These are phyloP conservation scores for Strigomonas culicis DNA, from an alignment of 208 protist species.

Conservation along the genomic window DNA sequence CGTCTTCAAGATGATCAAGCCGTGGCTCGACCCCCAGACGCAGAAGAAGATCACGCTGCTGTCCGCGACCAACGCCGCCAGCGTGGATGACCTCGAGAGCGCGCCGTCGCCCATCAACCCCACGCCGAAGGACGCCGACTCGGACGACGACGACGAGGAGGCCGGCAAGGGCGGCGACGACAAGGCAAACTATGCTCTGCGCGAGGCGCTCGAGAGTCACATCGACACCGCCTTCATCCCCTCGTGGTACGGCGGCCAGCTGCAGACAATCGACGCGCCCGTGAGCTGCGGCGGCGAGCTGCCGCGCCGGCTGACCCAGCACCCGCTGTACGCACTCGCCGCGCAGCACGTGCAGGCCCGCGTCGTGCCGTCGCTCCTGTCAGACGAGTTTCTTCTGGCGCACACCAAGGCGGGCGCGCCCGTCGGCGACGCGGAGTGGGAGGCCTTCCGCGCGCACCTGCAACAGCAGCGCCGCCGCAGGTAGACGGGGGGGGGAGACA, in stretches of 20 bases:
- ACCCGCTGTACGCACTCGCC: conserved; percentile 24
- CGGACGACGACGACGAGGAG: conserved; percentile 23
- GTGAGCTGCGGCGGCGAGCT: conserved; percentile 31
- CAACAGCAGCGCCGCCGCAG: conserved; percentile 9
- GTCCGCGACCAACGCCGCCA: conserved; percentile 38
- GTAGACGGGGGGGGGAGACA: too few species aligned
- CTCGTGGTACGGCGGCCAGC: conserved; percentile 38
- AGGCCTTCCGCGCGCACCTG: conserved; percentile 17
- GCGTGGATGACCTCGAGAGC: conserved; percentile 20
- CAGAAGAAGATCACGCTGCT: conserved; percentile 56
- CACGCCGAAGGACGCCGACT: conserved; percentile 23
- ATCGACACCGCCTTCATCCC: conserved; percentile 41
- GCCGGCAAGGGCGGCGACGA: conserved; percentile 7
- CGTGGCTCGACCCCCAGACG: conserved; percentile 55
- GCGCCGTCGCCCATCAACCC: conserved; percentile 9
- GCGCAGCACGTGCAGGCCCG: conserved; percentile 18
- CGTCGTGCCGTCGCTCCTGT: conserved; percentile 40
- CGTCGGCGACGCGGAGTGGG: conserved; percentile 28
- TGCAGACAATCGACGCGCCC: conserved; percentile 20
- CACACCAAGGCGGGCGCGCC: conserved; percentile 23
- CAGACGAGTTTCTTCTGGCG: conserved; percentile 33
- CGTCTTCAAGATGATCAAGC: conserved; percentile 46
- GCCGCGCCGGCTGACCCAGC: conserved; percentile 19
- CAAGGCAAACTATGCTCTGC: conserved; percentile 31
- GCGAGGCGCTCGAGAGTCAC: conserved; percentile 35